Conservation (phyloP, 2,329 filamentous ascomycete species). For the Trichoderma sp. region DNA sequence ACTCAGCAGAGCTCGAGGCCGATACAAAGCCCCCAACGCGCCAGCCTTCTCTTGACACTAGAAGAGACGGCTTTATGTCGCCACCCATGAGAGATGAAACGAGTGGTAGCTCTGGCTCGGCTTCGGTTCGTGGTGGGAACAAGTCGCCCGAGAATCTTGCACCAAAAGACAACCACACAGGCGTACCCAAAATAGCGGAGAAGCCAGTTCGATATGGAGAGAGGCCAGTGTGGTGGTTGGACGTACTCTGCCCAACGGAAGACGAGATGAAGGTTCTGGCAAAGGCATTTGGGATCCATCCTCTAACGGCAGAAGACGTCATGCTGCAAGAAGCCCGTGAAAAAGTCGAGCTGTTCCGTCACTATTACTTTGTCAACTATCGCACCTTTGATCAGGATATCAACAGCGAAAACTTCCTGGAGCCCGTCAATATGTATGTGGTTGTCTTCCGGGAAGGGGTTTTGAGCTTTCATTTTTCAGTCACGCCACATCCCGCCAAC, state of each 20-base stretch:
- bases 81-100: constrained; percentile 29
- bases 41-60: constrained; percentile 42
- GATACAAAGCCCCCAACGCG: constrained; percentile 46
- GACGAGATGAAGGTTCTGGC: constrained; percentile 92
- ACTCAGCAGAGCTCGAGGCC: constrained; percentile 30
- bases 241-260: constrained; percentile 86
- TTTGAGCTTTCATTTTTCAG: constrained; percentile 94
- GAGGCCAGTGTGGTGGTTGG: constrained; percentile 93
- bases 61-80: constrained; percentile 29
- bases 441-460: constrained; percentile 95
- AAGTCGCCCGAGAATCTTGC: constrained; percentile 36
- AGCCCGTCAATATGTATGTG: constrained; percentile 96
- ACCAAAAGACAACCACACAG: constrained; percentile 23
- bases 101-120: constrained; percentile 16
- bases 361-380: constrained; percentile 99
- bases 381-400: constrained; percentile 95
- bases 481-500: constrained; percentile 93
- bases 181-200: constrained; percentile 26
- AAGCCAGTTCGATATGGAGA: constrained; percentile 65
- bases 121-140: constrained; percentile 44
- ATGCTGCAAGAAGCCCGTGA: constrained; percentile 96
- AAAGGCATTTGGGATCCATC: constrained; percentile 93
- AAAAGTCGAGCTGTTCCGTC: constrained; percentile 94
- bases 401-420: constrained; percentile 82
- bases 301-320: constrained; percentile 92